Evolutionary conservation across 257 asterid species (phyloP).

Genomic region (Handroanthus guayacan): DNA sequence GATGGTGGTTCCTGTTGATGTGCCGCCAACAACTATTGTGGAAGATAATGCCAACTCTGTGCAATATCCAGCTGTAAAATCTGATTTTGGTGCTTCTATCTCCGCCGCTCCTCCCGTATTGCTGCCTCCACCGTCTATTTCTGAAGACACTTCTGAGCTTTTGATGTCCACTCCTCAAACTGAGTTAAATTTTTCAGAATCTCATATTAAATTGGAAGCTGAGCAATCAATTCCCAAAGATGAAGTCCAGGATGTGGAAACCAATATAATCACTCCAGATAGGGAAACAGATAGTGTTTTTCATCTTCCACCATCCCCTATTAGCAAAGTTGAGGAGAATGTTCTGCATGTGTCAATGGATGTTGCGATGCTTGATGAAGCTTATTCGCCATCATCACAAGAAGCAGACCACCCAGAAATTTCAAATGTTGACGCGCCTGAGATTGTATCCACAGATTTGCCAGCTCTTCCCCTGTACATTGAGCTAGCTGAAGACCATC

Average conservation of each 20-base stretch:
- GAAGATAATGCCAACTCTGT: slow-evolving; percentile 61
- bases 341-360: slow-evolving; percentile 47
- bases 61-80: slow-evolving; percentile 50
- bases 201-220: slow-evolving; percentile 43
- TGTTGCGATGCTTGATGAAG: slow-evolving; percentile 58
- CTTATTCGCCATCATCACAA: slow-evolving; percentile 77
- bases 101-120: slow-evolving; percentile 41
- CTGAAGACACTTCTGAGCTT: slow-evolving; percentile 52
- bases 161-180: slow-evolving; percentile 54
- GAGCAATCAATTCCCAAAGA: slow-evolving; percentile 44
- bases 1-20: slow-evolving; percentile 56
- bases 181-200: slow-evolving; percentile 45
- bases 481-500: slow-evolving; percentile 65
- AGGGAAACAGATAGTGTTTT: slow-evolving; percentile 47
- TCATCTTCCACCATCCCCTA: slow-evolving; percentile 45
- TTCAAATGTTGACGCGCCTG: slow-evolving; percentile 56
- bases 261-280: slow-evolving; percentile 46
- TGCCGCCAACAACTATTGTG: slow-evolving; percentile 49
- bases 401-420: slow-evolving; percentile 75
- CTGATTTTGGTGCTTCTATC: slow-evolving; percentile 58
- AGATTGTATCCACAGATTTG: slow-evolving; percentile 56
- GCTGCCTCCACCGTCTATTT: slow-evolving; percentile 42
- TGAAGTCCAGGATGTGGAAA: slow-evolving; percentile 54
- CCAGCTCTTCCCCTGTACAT: slow-evolving; percentile 69
- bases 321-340: slow-evolving; percentile 56